Percentiles rank a stretch among this genome's conserved stretches.
Conservation (phyloP, 192 early-diverging fungal species). For the Thamnidium elegans region DNA sequence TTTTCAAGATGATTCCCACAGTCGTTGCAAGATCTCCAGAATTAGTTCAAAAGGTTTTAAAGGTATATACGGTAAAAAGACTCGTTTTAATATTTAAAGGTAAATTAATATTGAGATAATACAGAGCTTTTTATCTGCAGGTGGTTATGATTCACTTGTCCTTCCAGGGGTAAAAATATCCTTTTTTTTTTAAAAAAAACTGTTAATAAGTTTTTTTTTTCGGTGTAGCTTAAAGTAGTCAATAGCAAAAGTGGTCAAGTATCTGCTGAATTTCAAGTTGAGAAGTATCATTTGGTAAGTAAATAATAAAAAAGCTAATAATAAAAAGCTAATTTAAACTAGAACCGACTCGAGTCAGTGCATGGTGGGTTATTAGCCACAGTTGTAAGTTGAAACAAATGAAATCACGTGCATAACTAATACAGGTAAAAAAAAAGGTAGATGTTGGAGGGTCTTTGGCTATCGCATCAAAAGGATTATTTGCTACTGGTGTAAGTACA, state of each 20-base stretch:
- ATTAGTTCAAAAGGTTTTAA: background rate
- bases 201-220: too few relatives aligned
- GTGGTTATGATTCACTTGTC: slow-evolving; percentile 23
- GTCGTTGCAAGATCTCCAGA: background rate
- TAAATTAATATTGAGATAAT: background rate
- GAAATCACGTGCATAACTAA: background rate
- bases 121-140: slow-evolving; percentile 13
- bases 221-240: slow-evolving; percentile 38
- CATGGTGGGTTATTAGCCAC: slow-evolving; percentile 55
- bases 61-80: background rate
- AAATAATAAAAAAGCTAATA: background rate
- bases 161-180: slow-evolving; percentile 13
- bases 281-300: slow-evolving; percentile 51
- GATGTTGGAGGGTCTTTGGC: slow-evolving; percentile 56
- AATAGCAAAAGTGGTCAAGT: slow-evolving; percentile 38
- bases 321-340: background rate
- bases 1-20: too few relatives aligned
- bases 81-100: too few relatives aligned
- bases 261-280: slow-evolving; percentile 40
- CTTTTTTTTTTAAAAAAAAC: too few relatives aligned
- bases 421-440: slow-evolving; percentile 1
- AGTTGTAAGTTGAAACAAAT: slow-evolving; percentile 28
- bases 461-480: slow-evolving; percentile 48
- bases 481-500: slow-evolving; percentile 53
- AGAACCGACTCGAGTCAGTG: slow-evolving; percentile 46